Evolutionary conservation across 352 stramenopile genomes (phyloP), one percentile per base, ranked within the genome.

Genomic region (Globisporangium takayamanum): DNA sequence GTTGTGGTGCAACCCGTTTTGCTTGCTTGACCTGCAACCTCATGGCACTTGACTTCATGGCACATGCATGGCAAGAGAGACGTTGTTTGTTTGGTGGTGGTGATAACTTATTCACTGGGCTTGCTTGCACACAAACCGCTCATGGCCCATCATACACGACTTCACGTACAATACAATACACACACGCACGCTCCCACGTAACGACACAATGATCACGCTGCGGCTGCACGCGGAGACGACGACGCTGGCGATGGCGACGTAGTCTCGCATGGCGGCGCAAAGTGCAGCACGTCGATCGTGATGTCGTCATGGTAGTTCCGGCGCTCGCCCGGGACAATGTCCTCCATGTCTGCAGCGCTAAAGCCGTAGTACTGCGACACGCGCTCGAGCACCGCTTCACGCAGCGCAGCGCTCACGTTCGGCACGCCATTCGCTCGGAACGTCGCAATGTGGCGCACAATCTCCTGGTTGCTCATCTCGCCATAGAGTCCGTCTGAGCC

Each of bases 301-400:
- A 88, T 88, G 63, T 88, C 78, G 42, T 88, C 78, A 60, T 88
- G 78, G 62, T 86, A 88, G 57, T 84, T 77, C 50, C 78, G 67
- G 12, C 78, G 75, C 52, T 88, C 72, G 15, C 78, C 78, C 2
- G 78, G 78, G 10, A 69, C 62, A 50, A 88, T 78, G 49, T 80
- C 66, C 53, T 77, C 75, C 59, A 88, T 62, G 49, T 88, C 75
- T 22, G 56, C 48, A 2, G 58, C 54, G 30, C 63, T 79, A 11
- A 80, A 73, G 47, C 75, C 75, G 50, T 84, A 88, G 26, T 83
- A 74, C 33, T 69, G 69, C 4, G 78, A 76, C 46, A 88, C 77
- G 33, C 75, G 76, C 33, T 82, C 70, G 7, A 88, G 63, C 52
- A 88, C 70, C 1, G 66, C 62, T 12, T 61, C 55, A 26, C 78